Percentiles rank a stretch among this genome's conserved stretches.
These are phyloP conservation scores for Myriangium duriaei DNA, from an alignment of 2,329 filamentous ascomycete genomes.

Conservation along the genomic window DNA sequence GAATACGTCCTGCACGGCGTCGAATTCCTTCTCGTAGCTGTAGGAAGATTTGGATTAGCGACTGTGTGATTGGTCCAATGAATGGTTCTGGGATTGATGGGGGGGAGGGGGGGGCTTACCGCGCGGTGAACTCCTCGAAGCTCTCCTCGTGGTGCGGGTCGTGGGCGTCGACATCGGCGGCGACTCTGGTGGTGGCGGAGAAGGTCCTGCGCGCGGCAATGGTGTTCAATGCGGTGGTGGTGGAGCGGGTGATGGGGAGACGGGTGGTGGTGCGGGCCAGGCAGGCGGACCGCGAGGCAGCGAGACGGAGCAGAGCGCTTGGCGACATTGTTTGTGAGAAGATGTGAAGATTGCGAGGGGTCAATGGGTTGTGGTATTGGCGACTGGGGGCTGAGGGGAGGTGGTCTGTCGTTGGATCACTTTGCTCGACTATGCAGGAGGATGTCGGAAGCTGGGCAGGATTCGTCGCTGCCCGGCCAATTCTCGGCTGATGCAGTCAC, in stretches of 20 bases:
- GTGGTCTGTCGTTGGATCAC: neutral
- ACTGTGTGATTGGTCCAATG: constrained; percentile 4
- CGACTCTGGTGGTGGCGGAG: constrained; percentile 34
- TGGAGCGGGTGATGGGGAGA: constrained; percentile 2
- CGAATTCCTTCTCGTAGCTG: constrained; percentile 99
- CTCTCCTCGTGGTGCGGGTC: constrained; percentile 79
- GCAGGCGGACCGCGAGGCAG: constrained; percentile 5
- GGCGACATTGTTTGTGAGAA: constrained; percentile 4
- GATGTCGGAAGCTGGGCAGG: neutral
- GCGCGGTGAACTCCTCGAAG: constrained; percentile 96
- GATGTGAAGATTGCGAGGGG: constrained; percentile 2
- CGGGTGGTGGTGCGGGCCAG: constrained; percentile 1
- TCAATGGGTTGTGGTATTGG: constrained; percentile 1
- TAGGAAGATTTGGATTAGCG: constrained; percentile 6
- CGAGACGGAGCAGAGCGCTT: constrained; percentile 7
- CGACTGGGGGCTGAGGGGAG: constrained; percentile 2
- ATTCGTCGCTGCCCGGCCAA: neutral
- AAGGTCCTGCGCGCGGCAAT: constrained; percentile 24
- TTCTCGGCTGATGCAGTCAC: neutral
- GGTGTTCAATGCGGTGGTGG: constrained; percentile 9
- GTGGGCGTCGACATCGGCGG: constrained; percentile 23
- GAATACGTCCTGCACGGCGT: constrained; percentile 93
- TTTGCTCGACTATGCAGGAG: neutral
- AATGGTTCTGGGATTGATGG: neutral
- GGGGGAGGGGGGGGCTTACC: constrained; percentile 48